These are phyloP conservation scores for Jimgerdemannia lactiflua DNA, from an alignment of 192 early-diverging fungal species.

Conservation along the genomic window DNA sequence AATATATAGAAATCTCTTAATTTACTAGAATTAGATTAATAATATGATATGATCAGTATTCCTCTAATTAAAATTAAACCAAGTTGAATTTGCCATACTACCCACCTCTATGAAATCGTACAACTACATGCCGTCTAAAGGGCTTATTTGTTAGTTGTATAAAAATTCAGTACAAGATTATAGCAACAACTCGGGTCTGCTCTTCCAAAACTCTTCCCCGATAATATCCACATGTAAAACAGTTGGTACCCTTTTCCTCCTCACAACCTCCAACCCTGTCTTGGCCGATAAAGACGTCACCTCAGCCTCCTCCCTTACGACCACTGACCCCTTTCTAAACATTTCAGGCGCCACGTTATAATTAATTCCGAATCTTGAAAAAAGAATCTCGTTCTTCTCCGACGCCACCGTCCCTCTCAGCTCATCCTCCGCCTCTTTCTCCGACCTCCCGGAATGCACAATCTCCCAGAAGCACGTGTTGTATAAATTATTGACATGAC, in stretches of 20 bases:
- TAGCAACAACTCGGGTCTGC: constrained; percentile 25
- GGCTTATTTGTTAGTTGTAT: too few species aligned
- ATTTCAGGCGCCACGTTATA: constrained; percentile 82
- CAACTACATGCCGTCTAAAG: too few species aligned
- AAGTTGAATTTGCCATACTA: too few species aligned
- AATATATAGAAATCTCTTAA: too few species aligned
- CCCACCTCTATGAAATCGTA: too few species aligned
- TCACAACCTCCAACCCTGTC: constrained; percentile 23
- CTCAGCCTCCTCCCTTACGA: constrained; percentile 50
- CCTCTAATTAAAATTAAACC: background rate
- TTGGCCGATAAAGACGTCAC: constrained; percentile 14
- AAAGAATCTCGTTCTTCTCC: constrained; percentile 91
- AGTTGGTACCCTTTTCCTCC: constrained; percentile 53
- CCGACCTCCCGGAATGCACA: constrained; percentile 60
- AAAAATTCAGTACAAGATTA: background rate
- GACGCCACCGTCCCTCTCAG: constrained; percentile 80
- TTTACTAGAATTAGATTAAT: too few species aligned
- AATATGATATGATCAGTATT: background rate
- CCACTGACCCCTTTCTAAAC: constrained; percentile 85
- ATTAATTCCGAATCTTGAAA: constrained; percentile 81
- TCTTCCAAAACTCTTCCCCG: constrained; percentile 68
- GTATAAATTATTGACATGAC: constrained; percentile 90
- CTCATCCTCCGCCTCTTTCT: constrained; percentile 69
- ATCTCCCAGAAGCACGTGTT: constrained; percentile 95
- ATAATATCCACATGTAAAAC: constrained; percentile 73